These are phyloP conservation scores for Ceratocystis papillata DNA, from an alignment of 2,329 filamentous ascomycete genomes.

Conservation along the genomic window DNA sequence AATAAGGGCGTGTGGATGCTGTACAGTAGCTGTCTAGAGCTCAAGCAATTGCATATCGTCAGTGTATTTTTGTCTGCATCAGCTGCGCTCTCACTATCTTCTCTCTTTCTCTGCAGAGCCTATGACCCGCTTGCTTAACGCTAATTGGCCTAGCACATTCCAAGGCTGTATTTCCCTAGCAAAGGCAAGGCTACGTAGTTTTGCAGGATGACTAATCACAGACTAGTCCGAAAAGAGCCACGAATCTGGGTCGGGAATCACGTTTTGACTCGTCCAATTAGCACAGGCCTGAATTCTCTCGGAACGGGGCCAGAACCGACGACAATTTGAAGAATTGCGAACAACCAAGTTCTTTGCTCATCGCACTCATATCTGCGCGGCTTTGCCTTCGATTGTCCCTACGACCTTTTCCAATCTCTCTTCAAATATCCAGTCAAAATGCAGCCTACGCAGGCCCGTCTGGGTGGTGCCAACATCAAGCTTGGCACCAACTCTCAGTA, in stretches of 20 bases:
- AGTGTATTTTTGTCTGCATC: too few species aligned
- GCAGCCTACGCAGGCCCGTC: constrained; percentile 39
- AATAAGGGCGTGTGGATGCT: too few species aligned
- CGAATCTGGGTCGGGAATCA: constrained; percentile 20
- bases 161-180: constrained; percentile 4
- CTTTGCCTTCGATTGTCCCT: not conserved
- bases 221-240: constrained; percentile 15
- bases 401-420: not conserved
- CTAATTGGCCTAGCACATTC: not conserved
- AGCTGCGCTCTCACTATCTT: not conserved
- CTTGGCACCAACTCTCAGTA: constrained; percentile 26
- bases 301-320: constrained; percentile 8
- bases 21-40: too few species aligned
- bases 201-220: constrained; percentile 4
- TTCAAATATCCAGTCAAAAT: constrained; percentile 31
- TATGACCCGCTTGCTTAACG: not conserved
- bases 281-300: constrained; percentile 23
- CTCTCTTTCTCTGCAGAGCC: not conserved
- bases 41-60: too few species aligned
- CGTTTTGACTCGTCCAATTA: constrained; percentile 20
- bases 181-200: constrained; percentile 10
- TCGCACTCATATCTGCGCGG: constrained; percentile 5
- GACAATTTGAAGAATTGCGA: constrained; percentile 15
- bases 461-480: constrained; percentile 28
- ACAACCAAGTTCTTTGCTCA: not conserved